Base-by-base conservation (phyloP, 1,139 yeast genomes). In the Saccharomycopsis hybrid region DNA sequence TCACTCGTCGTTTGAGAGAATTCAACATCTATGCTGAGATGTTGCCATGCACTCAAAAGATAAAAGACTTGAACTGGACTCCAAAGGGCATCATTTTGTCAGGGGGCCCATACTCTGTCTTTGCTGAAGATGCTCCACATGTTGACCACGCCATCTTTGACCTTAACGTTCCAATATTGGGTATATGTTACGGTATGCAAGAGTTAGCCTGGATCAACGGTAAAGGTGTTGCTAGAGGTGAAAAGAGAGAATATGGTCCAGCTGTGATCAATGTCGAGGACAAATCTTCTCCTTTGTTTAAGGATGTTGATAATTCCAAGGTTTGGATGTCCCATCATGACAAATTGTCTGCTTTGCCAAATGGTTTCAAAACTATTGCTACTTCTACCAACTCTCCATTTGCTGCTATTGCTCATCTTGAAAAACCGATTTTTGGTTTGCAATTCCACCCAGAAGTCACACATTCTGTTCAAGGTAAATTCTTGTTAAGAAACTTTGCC, bases 241-340 rank as follows among this genome's bases (percentile, higher is more conserved):
- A 88, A 62, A 90, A 92, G 77, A 84, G 98, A 71, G 99, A 92
- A 73, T 92, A 92, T 67, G 99, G 99, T 55, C 96, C 96, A 49
- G 96, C 98, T 55, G 81, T 87, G 55, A 76, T 92, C 67, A 76
- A 82, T 59, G 95, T 89, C 50, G 73, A 77, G 62, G 94, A 87
- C 64, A 56, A 71, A 43, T 55, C 69, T 25, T 82, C 89, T 68
- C 82, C 87, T 33, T 74, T 92, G 59, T 90, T 92, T 72, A 75
- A 81, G 58, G 96, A 82, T 54, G 87, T 94, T 60, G 95, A 88
- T 69, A 84, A 90, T 72, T 88, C 95, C 55, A 65, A 66, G 47
- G 97, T 94, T 57, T 92, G 99, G 99, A 92, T 92, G 99, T 90
- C 97, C 44, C 99, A 92, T 70, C 96, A 96, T 64, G 99, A 92